Evolutionary conservation across 345 rosid genomes (phyloP), one percentile per base, ranked within the genome.

Genomic region (Moricandia arvensis): DNA sequence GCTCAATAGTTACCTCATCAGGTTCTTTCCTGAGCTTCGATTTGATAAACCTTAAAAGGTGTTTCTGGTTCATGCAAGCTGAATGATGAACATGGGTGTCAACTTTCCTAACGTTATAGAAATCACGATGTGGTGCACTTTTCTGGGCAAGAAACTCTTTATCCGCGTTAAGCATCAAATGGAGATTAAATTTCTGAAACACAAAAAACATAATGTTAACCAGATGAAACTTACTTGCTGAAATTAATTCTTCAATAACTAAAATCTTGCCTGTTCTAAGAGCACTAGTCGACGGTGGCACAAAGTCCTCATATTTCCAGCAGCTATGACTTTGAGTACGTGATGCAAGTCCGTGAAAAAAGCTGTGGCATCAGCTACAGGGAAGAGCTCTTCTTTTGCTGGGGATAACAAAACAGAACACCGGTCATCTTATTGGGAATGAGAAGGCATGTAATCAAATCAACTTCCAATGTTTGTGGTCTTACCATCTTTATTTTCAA

Each of bases 61-160:
- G 99, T 76, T 96, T 96, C 89, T 93, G 99, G 88, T 93, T 93
- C 99, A 93, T 96, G 79, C 99, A 96, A 18, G 99, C 99, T 9
- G 99, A 96, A 74, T 96, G 98, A 80, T 96, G 99, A 66, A 96
- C 96, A 77, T 96, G 98, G 2, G 98, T 96, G 83, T 96, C 99
- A 62, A 96, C 99, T 84, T 96, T 96, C 79, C 99, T 89, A 17
- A 96, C 98, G 53, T 96, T 96, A 76, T 96, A 96, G 54, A 96
- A 96, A 83, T 96, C 99, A 60, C 99, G 97, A 81, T 93, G 99
- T 1, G 99, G 98, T 59, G 99, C 99, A 81, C 99, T 96, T 79
- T 96, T 96, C 85, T 96, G 99, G 72, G 95, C 98, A 37, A 96
- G 89, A 79, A 96, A 96, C 73, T 96, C 99, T 84, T 81, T 84